Conservation (phyloP, 108 stramenopile species). For the Conticribra weissflogii region DNA sequence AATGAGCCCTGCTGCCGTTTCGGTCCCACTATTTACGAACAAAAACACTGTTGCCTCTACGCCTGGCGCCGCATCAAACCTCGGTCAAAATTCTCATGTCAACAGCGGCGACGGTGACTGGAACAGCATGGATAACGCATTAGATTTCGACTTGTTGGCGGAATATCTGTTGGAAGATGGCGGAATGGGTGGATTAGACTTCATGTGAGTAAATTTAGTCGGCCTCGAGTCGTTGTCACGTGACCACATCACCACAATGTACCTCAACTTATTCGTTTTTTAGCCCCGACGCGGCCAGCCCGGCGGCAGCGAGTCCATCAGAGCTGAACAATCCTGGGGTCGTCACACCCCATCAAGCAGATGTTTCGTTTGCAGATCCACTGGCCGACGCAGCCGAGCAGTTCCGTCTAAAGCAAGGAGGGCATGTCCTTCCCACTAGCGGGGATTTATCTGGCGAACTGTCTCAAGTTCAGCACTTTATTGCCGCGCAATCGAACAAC, state of each 20-base stretch:
- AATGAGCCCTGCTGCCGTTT: conserved; percentile 22
- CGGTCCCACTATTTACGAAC: background rate
- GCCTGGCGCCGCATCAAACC: background rate
- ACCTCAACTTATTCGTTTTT: background rate
- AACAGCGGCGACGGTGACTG: conserved; percentile 2
- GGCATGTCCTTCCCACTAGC: conserved; percentile 13
- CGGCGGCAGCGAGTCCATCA: background rate
- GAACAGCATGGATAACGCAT: conserved; percentile 42
- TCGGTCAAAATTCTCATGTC: conserved; percentile 14
- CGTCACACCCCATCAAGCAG: conserved; percentile 41
- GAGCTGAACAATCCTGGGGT: conserved; percentile 23
- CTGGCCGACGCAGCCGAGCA: conserved; percentile 30
- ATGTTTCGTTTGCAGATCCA: conserved; percentile 32
- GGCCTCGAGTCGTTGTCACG: too few species aligned
- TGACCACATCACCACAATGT: too few species aligned
- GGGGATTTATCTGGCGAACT: conserved; percentile 33
- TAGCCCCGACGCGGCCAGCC: conserved; percentile 10
- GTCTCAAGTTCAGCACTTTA: conserved; percentile 40
- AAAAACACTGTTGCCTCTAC: background rate
- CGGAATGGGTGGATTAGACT: conserved; percentile 61
- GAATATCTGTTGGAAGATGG: conserved; percentile 85
- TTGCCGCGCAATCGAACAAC: conserved; percentile 20
- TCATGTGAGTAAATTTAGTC: conserved; percentile 55
- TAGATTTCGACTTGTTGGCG: conserved; percentile 87
- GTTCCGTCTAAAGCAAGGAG: conserved; percentile 5